Conservation (phyloP, 169 alveolate species). For the Theileria luwenshuni region DNA sequence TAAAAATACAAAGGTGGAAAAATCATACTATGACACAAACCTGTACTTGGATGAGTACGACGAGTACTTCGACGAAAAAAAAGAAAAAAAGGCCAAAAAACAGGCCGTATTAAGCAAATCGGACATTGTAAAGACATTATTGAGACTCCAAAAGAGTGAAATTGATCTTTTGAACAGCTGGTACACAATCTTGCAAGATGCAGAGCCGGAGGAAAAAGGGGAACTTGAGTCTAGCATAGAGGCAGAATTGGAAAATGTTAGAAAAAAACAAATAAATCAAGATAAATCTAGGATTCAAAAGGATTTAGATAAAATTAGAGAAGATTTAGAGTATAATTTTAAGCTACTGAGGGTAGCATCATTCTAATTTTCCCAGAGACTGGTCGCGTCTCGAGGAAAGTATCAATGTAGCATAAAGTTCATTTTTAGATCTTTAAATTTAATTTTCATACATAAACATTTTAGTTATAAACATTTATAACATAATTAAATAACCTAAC, state of each 20-base stretch:
- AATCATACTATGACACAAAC: conserved; percentile 56
- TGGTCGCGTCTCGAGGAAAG: background rate
- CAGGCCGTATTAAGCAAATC: conserved; percentile 36
- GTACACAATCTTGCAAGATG: conserved; percentile 38
- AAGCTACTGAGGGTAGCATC: conserved; percentile 44
- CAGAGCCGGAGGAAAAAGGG: conserved; percentile 8
- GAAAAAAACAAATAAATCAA: conserved; percentile 32
- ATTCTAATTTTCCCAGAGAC: background rate
- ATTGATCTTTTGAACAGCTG: conserved; percentile 51
- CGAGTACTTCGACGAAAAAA: conserved; percentile 51
- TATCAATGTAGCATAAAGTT: background rate
- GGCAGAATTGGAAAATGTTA: conserved; percentile 32
- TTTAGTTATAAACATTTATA: too few species aligned
- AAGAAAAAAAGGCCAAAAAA: background rate
- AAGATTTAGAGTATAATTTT: conserved; percentile 39
- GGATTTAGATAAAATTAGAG: conserved; percentile 30
- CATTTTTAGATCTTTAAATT: background rate
- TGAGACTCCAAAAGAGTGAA: conserved; percentile 41
- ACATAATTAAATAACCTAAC: too few species aligned
- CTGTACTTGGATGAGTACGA: conserved; percentile 59
- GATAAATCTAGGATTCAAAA: conserved; percentile 45
- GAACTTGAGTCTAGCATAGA: conserved; percentile 17
- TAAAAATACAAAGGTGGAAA: conserved; percentile 33
- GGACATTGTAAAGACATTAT: conserved; percentile 26
- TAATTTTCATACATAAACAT: background rate